These are phyloP conservation scores for Acer negundo DNA, from an alignment of 345 rosid genomes.

Conservation along the genomic window DNA sequence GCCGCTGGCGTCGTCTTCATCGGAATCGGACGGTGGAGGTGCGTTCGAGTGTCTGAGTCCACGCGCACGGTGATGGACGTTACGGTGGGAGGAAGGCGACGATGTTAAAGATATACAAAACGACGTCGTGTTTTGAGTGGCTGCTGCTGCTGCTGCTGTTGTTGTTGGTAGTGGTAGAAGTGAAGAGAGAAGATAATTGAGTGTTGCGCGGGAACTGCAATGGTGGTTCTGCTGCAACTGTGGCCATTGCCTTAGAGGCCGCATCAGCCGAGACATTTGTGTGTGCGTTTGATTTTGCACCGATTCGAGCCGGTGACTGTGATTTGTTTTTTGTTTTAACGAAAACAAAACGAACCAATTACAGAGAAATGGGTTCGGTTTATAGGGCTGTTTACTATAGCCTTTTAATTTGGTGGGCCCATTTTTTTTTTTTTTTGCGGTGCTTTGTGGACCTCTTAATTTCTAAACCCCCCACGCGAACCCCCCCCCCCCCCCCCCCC, in stretches of 20 bases:
- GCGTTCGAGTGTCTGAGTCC: constrained; percentile 37
- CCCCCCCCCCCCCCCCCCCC: too few relatives aligned
- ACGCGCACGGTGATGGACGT: constrained; percentile 31
- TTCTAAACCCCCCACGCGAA: too few relatives aligned
- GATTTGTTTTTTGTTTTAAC: too few relatives aligned
- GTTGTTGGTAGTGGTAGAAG: not conserved
- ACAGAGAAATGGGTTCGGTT: too few relatives aligned
- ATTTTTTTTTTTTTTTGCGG: too few relatives aligned
- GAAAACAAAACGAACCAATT: too few relatives aligned
- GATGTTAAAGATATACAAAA: constrained; percentile 22
- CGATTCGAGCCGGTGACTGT: not conserved
- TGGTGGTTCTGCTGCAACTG: constrained; percentile 16
- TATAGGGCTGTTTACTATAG: too few relatives aligned
- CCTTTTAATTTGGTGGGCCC: too few relatives aligned
- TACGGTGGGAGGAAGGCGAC: constrained; percentile 35
- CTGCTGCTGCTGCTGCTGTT: constrained; percentile 11
- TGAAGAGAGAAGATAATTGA: constrained; percentile 20
- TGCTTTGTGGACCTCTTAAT: too few relatives aligned
- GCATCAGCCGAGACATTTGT: constrained; percentile 49
- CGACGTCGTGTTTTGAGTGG: constrained; percentile 17
- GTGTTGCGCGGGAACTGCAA: constrained; percentile 15
- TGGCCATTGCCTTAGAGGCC: constrained; percentile 46
- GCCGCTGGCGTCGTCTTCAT: constrained; percentile 34
- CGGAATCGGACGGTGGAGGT: constrained; percentile 24
- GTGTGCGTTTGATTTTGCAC: not conserved